Evolutionary conservation across 805 yeast genomes (phyloP).

Genomic region (Hemisphaericaspora nanyangensis): DNA sequence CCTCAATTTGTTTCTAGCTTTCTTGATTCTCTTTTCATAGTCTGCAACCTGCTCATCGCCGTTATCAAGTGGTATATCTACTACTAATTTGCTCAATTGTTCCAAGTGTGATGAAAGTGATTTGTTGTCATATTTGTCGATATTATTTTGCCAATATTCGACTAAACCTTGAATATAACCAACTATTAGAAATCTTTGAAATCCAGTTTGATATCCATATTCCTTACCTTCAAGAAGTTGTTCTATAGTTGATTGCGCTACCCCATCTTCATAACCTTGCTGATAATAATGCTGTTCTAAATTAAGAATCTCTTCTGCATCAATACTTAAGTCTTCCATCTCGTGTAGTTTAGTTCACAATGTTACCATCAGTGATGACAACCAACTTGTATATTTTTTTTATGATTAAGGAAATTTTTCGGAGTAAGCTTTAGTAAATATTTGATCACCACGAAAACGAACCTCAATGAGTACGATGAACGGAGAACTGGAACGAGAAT

Average conservation of each 20-base stretch:
- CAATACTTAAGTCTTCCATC: slow-evolving; percentile 36
- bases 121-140: slow-evolving; percentile 13
- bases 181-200: slow-evolving; percentile 61
- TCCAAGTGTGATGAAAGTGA: slow-evolving; percentile 15
- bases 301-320: slow-evolving; percentile 48
- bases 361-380: background rate
- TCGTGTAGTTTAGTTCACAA: slow-evolving; percentile 1
- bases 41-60: slow-evolving; percentile 53
- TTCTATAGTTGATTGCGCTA: slow-evolving; percentile 50
- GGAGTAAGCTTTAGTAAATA: no score
- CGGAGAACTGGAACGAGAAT: background rate
- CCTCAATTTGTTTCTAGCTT: slow-evolving; percentile 61
- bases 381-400: no score
- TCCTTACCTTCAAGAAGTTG: slow-evolving; percentile 77
- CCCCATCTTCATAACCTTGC: slow-evolving; percentile 73
- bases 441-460: no score
- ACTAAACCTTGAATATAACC: slow-evolving; percentile 64
- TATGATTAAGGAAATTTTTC: no score
- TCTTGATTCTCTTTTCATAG: slow-evolving; percentile 48
- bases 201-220: slow-evolving; percentile 77
- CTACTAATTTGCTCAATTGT: slow-evolving; percentile 28
- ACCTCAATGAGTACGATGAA: no score
- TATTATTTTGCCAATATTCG: slow-evolving; percentile 29
- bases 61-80: slow-evolving; percentile 30
- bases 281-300: slow-evolving; percentile 60